A percentile compares a stretch with the other conserved stretches of the same genome.
Evolutionary conservation across 148 eudicot species (phyloP).

Genomic region (Pharnaceum exiguum): DNA sequence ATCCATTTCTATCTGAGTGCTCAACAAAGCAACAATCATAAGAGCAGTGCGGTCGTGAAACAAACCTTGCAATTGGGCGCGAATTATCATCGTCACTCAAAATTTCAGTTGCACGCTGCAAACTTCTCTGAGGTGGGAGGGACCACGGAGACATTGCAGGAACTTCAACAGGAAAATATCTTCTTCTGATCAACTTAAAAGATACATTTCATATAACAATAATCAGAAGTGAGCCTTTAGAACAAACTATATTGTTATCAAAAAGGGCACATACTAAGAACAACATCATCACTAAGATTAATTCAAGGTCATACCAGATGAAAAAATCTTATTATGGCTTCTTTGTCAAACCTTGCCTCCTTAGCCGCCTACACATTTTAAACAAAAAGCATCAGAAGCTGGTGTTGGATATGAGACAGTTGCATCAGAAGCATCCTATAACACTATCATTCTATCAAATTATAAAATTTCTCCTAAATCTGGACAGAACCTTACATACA

Average conservation of each 20-base stretch:
- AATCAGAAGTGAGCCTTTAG: constrained; percentile 2
- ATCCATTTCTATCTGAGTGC: too few relatives aligned
- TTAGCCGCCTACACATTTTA: constrained; percentile 64
- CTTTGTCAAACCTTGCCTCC: constrained; percentile 87
- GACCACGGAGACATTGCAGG: constrained; percentile 66
- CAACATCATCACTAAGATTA: background rate
- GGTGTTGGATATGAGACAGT: too few relatives aligned
- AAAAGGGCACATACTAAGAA: background rate
- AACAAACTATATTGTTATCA: background rate
- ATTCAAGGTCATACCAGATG: constrained; percentile 46
- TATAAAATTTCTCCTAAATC: too few relatives aligned
- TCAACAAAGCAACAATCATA: background rate
- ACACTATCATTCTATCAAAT: too few relatives aligned
- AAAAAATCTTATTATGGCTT: constrained; percentile 80
- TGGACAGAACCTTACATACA: too few relatives aligned
- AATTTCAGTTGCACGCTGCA: constrained; percentile 38
- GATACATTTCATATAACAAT: too few relatives aligned
- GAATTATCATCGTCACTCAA: constrained; percentile 50
- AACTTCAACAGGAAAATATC: constrained; percentile 77
- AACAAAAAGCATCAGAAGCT: constrained; percentile 7
- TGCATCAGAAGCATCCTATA: too few relatives aligned
- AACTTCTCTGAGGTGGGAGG: constrained; percentile 34
- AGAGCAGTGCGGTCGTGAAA: background rate
- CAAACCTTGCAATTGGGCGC: constrained; percentile 18
- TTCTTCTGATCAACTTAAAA: constrained; percentile 77